These are phyloP conservation scores for Isatis lusitanica DNA, from an alignment of 441 rosid species.

Conservation along the genomic window DNA sequence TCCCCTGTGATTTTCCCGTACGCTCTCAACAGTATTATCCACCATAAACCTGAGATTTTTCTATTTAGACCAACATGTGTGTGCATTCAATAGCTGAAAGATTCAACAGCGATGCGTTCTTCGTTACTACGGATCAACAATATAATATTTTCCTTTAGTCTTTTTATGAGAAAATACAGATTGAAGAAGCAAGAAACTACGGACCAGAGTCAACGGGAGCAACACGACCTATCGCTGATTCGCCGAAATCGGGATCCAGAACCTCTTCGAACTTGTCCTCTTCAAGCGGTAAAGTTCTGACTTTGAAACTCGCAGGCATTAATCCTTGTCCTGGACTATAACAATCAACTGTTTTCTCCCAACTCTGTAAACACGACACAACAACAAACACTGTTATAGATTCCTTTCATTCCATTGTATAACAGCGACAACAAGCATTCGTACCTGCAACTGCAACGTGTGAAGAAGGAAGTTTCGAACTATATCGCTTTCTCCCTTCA, in stretches of 20 bases:
- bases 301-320: conserved; percentile 99
- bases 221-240: conserved; percentile 96
- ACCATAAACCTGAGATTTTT: conserved; percentile 74
- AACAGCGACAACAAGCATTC: background rate
- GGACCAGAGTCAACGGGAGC: conserved; percentile 97
- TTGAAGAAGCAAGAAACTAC: conserved; percentile 32
- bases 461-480: conserved; percentile 91
- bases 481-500: conserved; percentile 82
- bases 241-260: conserved; percentile 96
- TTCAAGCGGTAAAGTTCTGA: conserved; percentile 76
- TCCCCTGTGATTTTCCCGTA: conserved; percentile 94
- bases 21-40: conserved; percentile 89
- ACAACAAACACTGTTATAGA: background rate
- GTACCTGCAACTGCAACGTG: conserved; percentile 85
- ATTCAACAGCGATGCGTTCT: background rate
- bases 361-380: conserved; percentile 52
- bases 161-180: conserved; percentile 24
- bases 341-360: conserved; percentile 99
- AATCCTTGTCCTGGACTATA: conserved; percentile 95
- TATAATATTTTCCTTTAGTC: background rate
- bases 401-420: background rate
- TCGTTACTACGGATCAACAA: background rate
- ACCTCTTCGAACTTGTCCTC: conserved; percentile 74
- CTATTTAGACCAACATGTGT: conserved; percentile 26
- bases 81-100: conserved; percentile 24